A percentile compares a stretch with the other conserved stretches of the same genome.
phyloP scores from a whole-genome alignment of 2,329 filamentous ascomycete genomes.

The Mycosphaerella arachidis region DNA sequence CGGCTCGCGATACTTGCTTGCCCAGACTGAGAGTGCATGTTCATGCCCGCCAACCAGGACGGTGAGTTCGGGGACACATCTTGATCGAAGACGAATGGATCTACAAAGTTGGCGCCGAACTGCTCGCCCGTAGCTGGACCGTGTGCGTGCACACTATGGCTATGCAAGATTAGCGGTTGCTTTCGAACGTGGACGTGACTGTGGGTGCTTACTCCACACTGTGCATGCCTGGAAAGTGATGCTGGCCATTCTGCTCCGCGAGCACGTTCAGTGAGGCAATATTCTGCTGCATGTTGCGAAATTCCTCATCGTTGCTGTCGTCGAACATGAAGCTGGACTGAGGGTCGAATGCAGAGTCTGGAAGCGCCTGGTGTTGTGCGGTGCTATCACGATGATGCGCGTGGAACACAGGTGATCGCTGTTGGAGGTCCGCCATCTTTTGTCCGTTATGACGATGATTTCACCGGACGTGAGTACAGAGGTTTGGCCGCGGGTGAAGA shows the following conservation, averaged over 20 bases:
- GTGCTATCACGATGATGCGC: neutral
- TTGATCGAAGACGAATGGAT: conserved; percentile 8
- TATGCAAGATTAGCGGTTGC: neutral
- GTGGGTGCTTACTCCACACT: neutral
- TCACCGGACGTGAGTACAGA: neutral
- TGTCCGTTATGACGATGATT: neutral
- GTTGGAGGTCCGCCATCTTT: neutral
- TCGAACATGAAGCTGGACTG: conserved; percentile 25
- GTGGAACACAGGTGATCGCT: neutral
- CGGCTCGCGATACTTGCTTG: conserved; percentile 18
- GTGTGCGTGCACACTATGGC: neutral
- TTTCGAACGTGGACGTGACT: neutral
- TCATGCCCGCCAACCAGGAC: conserved; percentile 5
- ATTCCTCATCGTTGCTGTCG: conserved; percentile 17
- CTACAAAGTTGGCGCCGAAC: conserved; percentile 3
- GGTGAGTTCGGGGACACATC: conserved; percentile 6
- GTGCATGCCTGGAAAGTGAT: neutral
- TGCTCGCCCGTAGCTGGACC: neutral
- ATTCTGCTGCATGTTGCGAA: conserved; percentile 20
- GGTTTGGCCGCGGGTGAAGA: neutral
- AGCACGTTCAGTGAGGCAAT: conserved; percentile 17
- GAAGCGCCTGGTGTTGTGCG: neutral
- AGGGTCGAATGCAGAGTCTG: conserved; percentile 27
- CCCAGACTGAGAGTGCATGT: conserved; percentile 5
- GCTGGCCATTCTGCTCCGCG: conserved; percentile 2